phyloP scores from a whole-genome alignment of 2,329 filamentous ascomycete species.

The Exophiala sp. region DNA sequence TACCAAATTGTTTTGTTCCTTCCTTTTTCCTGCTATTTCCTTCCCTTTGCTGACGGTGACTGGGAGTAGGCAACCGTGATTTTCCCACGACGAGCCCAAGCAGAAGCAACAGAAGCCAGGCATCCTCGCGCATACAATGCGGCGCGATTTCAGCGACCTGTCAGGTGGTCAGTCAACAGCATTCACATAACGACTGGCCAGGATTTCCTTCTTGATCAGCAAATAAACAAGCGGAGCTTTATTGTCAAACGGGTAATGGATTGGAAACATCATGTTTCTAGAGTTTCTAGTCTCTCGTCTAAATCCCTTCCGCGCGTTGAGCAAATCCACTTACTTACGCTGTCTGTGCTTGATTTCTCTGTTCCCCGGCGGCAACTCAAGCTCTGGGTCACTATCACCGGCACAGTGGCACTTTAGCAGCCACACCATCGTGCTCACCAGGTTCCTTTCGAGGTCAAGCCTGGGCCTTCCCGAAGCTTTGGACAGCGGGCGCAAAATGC shows the following conservation, averaged over 20 bases:
- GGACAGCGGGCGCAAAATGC: background rate
- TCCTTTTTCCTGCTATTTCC: background rate
- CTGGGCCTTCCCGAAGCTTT: background rate
- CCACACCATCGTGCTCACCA: background rate
- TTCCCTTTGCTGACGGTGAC: background rate
- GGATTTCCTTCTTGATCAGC: background rate
- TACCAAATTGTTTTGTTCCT: background rate
- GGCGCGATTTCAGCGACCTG: no score
- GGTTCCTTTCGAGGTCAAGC: background rate
- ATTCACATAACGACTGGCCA: no score
- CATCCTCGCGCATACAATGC: no score
- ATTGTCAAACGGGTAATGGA: background rate
- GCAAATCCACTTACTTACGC: background rate
- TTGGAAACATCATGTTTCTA: constrained; percentile 5
- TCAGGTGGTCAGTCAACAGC: no score
- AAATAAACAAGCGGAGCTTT: no score
- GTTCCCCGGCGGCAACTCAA: background rate
- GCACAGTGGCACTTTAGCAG: background rate
- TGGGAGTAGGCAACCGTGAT: no score
- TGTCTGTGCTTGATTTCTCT: background rate
- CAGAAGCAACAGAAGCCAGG: no score
- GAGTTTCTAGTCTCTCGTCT: constrained; percentile 10
- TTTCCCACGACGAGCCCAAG: no score
- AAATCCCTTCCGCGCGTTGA: constrained; percentile 1
- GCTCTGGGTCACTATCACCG: background rate